Evolutionary conservation across 305 asterid genomes (phyloP).

Genomic region (Solanum hybrid): DNA sequence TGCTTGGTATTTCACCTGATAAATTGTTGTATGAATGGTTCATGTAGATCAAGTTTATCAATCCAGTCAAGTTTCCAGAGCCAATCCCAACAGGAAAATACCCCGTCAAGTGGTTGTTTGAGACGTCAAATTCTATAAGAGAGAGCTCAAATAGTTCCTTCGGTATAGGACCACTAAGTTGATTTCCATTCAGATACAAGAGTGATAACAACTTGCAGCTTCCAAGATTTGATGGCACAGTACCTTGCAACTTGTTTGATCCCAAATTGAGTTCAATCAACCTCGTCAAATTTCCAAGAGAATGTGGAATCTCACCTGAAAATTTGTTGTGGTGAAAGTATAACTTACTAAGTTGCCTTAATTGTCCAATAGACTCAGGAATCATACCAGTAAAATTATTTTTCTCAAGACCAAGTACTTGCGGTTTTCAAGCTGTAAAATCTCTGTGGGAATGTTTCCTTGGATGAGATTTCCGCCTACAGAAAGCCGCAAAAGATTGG

Average conservation of each 20-base stretch:
- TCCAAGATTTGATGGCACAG: slow-evolving; percentile 9
- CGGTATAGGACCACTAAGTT: slow-evolving; percentile 9
- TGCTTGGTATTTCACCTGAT: slow-evolving; percentile 8
- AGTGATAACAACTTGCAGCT: not conserved
- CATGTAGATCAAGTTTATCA: slow-evolving; percentile 4
- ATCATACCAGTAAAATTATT: slow-evolving; percentile 8
- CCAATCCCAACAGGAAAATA: slow-evolving; percentile 1
- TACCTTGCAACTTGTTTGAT: slow-evolving; percentile 6
- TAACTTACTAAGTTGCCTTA: not conserved
- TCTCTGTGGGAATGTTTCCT: slow-evolving; percentile 12
- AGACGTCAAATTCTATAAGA: not conserved
- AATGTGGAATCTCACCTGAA: slow-evolving; percentile 8
- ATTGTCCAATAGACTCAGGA: slow-evolving; percentile 6
- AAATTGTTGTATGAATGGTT: slow-evolving; percentile 11
- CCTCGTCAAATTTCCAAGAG: slow-evolving; percentile 12
- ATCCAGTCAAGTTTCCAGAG: not conserved
- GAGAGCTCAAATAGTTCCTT: not conserved
- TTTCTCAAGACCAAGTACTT: not conserved
- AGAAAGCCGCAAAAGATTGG: not conserved
- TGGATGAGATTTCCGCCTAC: not conserved
- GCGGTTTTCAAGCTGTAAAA: slow-evolving; percentile 6
- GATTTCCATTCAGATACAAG: slow-evolving; percentile 4
- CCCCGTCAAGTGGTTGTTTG: slow-evolving; percentile 9
- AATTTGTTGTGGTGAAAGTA: slow-evolving; percentile 3
- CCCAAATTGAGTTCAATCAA: slow-evolving; percentile 8